Evolutionary conservation across 2,329 filamentous ascomycete species (phyloP), one percentile per base, ranked within the genome.

Genomic region (Ceratocystis cacaofunesta): DNA sequence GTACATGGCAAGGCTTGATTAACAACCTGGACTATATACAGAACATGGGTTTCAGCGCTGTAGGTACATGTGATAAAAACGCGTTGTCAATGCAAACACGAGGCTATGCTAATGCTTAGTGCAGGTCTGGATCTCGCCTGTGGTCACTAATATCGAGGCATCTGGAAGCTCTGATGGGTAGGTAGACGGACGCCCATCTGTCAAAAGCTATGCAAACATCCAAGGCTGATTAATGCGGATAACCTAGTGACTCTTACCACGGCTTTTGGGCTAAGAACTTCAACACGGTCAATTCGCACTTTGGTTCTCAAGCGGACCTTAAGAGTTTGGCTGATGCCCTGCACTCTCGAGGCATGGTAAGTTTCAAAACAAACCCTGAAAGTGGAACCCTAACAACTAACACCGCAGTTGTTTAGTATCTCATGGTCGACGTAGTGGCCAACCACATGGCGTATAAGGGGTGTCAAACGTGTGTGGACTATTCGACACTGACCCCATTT

Each of bases 371-470:
- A 22, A 30, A 32, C 22, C 46, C 22, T 44, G 17, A 25, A 0
- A 1, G 1, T 2, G 8, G 2, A 32, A 46, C 32, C 36, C 32
- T 66, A 32, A 62, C 10, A n/a, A 62, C 30, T 55, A 57, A 57
- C 28, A 52, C 46, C 22, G 4, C 25, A 52, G 43, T 28, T 19
- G 2, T 46, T 5, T 57, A 76, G 75, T 81, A 80, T 69, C 72
- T 83, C 30, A 83, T 83, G 81, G 75, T 83, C 15, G 81, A 83
- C 67, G 72, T 83, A 3, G 80, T 82, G 3, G 74, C 76, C 30
- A 82, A 82, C 69, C 78, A 82, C 70, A 77, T 78, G 69, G 78
- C 74, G n/a, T 83, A 78, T 70, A 72, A 75, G 36, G 81, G 82
- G 28, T 72, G 36, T 61, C 61, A 58, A 46, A 63, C 63, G 17